A percentile compares a stretch with the other conserved stretches of the same genome.
Evolutionary conservation across 495 filamentous ascomycete species (phyloP).

Genomic region (Thozetella sp.): DNA sequence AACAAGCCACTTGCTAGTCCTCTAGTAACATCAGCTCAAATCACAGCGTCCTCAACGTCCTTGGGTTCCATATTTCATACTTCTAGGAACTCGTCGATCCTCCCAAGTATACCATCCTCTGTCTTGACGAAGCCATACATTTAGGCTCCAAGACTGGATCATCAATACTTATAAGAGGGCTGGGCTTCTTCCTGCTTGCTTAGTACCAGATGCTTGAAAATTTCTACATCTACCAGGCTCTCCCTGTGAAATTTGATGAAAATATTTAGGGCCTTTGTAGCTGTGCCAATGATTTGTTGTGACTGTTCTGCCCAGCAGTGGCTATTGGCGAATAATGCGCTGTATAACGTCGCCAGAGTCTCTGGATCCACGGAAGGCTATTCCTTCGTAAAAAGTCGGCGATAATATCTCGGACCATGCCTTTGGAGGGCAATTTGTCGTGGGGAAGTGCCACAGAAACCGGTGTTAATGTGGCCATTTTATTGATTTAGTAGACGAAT

Average conservation of each 20-base stretch:
- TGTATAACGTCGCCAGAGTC: constrained; percentile 17
- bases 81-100: constrained; percentile 30
- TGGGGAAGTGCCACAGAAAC: constrained; percentile 21
- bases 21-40: constrained; percentile 27
- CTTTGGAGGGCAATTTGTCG: constrained; percentile 20
- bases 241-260: constrained; percentile 29
- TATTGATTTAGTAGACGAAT: too few relatives aligned
- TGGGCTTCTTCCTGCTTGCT: constrained; percentile 27
- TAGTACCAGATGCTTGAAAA: constrained; percentile 25
- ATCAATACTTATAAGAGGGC: constrained; percentile 25
- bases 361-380: constrained; percentile 27
- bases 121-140: constrained; percentile 29
- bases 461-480: constrained; percentile 19
- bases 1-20: too few relatives aligned
- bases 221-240: constrained; percentile 11
- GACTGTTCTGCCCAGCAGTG: constrained; percentile 25
- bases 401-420: constrained; percentile 18
- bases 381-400: constrained; percentile 22
- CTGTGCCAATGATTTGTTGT: constrained; percentile 6
- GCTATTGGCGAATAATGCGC: constrained; percentile 21
- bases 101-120: constrained; percentile 24
- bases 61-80: constrained; percentile 25
- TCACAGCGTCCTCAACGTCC: constrained; percentile 27
- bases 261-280: constrained; percentile 20
- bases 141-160: constrained; percentile 24